Conservation (phyloP, 768 basidiomycete species). For the Tulasnella sp. region DNA sequence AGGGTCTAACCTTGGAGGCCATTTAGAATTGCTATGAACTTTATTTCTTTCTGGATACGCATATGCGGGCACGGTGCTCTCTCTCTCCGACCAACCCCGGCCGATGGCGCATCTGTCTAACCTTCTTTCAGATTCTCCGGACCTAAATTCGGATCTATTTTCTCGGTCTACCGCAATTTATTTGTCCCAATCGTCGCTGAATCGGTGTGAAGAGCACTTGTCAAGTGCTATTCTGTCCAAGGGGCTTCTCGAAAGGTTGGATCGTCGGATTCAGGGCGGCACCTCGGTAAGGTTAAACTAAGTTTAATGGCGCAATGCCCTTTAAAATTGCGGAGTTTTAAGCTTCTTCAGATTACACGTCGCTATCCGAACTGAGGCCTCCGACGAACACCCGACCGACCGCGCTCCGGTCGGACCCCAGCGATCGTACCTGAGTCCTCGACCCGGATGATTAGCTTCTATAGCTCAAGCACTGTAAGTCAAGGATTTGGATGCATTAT, state of each 20-base stretch:
- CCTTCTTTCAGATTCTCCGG: neutral
- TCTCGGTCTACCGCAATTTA: neutral
- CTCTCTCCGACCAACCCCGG: neutral
- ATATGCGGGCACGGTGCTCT: neutral
- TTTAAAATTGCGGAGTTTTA: neutral
- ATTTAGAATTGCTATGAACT: neutral
- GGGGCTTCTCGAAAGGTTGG: neutral
- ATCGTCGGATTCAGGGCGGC: neutral
- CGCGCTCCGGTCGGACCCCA: neutral
- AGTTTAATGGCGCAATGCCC: neutral
- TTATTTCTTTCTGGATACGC: neutral
- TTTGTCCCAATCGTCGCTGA: neutral
- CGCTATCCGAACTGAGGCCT: neutral
- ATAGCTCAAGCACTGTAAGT: too few relatives aligned
- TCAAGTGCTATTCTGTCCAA: neutral
- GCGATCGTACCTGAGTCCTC: neutral
- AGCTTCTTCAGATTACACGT: neutral
- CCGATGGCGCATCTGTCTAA: neutral
- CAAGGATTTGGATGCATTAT: too few relatives aligned
- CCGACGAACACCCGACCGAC: neutral
- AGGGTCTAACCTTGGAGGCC: neutral
- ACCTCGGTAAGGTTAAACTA: neutral
- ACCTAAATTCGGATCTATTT: neutral
- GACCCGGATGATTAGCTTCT: neutral
- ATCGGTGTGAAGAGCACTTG: neutral